Evolutionary conservation across 345 rosid species (phyloP).

Genomic region (Noccaea caerulescens): DNA sequence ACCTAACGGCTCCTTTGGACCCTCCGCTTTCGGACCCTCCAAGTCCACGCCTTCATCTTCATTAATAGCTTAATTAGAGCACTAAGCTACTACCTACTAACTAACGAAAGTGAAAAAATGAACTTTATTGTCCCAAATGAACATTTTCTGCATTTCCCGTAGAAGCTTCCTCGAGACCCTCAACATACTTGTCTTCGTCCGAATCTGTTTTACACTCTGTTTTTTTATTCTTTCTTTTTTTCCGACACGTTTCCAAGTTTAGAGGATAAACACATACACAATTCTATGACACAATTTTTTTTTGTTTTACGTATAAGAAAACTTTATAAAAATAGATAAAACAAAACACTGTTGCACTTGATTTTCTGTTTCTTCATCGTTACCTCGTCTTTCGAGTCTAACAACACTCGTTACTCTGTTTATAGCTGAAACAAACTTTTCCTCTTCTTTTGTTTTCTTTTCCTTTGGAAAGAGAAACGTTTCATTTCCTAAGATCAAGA

Average conservation of each 20-base stretch:
- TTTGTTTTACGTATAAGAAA: slow-evolving; percentile 5
- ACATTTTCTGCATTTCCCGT: background rate
- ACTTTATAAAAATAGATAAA: slow-evolving; percentile 12
- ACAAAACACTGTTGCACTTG: slow-evolving; percentile 34
- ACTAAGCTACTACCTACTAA: slow-evolving; percentile 5
- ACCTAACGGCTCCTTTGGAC: slow-evolving; percentile 39
- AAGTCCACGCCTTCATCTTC: slow-evolving; percentile 22
- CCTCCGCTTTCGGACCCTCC: slow-evolving; percentile 27
- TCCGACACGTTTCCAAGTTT: slow-evolving; percentile 37
- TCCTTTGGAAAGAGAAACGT: background rate
- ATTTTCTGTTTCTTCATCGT: slow-evolving; percentile 32
- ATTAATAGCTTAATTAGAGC: slow-evolving; percentile 21
- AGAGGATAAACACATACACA: slow-evolving; percentile 30
- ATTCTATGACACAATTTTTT: background rate
- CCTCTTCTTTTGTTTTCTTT: background rate
- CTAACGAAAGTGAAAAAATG: slow-evolving; percentile 8
- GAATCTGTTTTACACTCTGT: slow-evolving; percentile 34
- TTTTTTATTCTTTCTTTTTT: slow-evolving; percentile 27
- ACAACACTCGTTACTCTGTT: slow-evolving; percentile 40
- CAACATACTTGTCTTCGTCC: slow-evolving; percentile 9
- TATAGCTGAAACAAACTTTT: slow-evolving; percentile 15
- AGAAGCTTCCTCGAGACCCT: slow-evolving; percentile 33
- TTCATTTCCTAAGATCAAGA: slow-evolving; percentile 20
- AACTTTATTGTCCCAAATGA: background rate
- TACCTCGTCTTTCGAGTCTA: slow-evolving; percentile 12